Evolutionary conservation across 1,284 basidiomycete genomes (phyloP), one percentile per base, ranked within the genome.

Genomic region (Irpex lacteus): DNA sequence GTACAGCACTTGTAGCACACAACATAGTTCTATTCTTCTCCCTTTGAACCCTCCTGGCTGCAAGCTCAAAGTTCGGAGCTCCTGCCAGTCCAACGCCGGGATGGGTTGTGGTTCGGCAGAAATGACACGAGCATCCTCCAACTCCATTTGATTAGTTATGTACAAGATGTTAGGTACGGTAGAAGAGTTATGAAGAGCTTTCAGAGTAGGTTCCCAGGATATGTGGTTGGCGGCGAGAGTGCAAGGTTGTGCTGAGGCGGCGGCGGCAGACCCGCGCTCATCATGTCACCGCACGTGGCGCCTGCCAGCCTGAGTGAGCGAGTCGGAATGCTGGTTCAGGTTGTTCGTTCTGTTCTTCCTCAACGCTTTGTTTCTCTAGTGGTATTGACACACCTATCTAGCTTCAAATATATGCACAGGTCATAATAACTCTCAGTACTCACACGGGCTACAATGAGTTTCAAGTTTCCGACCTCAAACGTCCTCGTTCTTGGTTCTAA

Each of bases 401-500:
- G 26, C 26, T 26, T 26, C 26, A 26, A 26, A 26, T 26, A 26
- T 26, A 26, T 26, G 26, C 26, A 26, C 26, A 26, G 26, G 26
- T 26, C 26, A 26, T 26, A 26, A 26, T 26, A 26, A 26, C 26
- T 26, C 26, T 26, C 26, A 26, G 26, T 26, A 26, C 26, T 26
- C 26, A 26, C 26, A 26, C 40, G 4, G 40, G 40, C 54, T 9
- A 36, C 13, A 19, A 56, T 56, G 54, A 36, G 9, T 9, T 56
- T 9, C 54, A 36, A 32, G 54, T 26, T 56, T 3, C 54, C 54
- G 32, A 56, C 54, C 8, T 60, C 89, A 13, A 81, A 79, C 50
- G 77, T 90, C 19, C 81, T 95, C 32, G 77, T 94, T 5, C 78
- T 91, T 19, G 87, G 87, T 4, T 72, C 79, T 37, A 85, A 86